Base-by-base conservation (phyloP, 1,284 basidiomycete genomes). In the Ganoderma leucocontextum region DNA sequence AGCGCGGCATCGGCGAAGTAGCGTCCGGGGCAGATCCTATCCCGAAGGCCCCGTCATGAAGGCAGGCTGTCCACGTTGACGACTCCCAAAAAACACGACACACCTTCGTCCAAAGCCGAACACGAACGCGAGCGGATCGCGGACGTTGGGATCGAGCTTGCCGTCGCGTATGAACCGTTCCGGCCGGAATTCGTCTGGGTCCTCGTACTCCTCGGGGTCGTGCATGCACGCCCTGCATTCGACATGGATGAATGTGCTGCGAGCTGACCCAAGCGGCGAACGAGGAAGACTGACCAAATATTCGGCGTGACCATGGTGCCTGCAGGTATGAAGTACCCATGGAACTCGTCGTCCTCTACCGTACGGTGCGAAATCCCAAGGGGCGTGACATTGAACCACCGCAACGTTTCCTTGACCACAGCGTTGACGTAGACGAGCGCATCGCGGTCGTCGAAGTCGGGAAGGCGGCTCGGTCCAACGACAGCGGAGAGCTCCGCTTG, bases 401-500 rank as follows among this genome's bases (percentile, higher is more conserved):
- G 66, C 39, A 74, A 44, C 2, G 65, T 47, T 65, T 77, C 76
- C 55, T 72, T 73, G 35, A 76, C 55, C 7, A 77, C 33, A 1
- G 73, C 75, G 19, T 69, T 64, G 36, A 76, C 64, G 39, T 75
- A 76, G 2, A 73, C 75, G 2, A 76, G 63, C 12, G 39, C 7
- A 0, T 65, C 55, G 0, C 44, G 61, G 39, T 76, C 74, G n/a
- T 36, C 42, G 41, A 74, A 75, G 25, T 72, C 69, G 1, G 72
- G 73, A 17, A 76, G 68, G 17, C 67, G 63, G 35, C 79, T 74
- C 0, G 70, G 66, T 5, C 76, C 75, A 0, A 77, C 69, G n/a
- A 78, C 69, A 0, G 60, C n/a, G 57, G 79, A 79, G 10, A 80
- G 68, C 65, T 82, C 79, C 0, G 67, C 69, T 36, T 80, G 80